phyloP scores from a whole-genome alignment of 345 rosid genomes.

The Balakata baccata region DNA sequence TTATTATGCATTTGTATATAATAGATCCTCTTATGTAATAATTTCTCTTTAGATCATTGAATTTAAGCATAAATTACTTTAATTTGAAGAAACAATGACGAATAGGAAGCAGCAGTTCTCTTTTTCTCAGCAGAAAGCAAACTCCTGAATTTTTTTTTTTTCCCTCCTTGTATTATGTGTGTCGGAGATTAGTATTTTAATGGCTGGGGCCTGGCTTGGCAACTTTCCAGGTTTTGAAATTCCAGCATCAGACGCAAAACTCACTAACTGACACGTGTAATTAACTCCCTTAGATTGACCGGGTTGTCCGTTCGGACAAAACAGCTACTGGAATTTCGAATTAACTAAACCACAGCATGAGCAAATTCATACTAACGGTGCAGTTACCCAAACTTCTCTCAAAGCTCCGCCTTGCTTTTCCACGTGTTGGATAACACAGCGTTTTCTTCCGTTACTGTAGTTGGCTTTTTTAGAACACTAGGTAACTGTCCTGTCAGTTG shows the following conservation, averaged over 20 bases:
- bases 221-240: constrained; percentile 28
- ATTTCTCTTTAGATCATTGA: constrained; percentile 5
- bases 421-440: constrained; percentile 40
- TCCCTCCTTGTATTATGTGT: background rate
- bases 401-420: constrained; percentile 8
- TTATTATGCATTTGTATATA: too few relatives aligned
- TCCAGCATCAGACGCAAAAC: constrained; percentile 23
- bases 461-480: constrained; percentile 27
- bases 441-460: constrained; percentile 17
- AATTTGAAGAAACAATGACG: constrained; percentile 14
- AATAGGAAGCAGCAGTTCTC: background rate
- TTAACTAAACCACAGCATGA: constrained; percentile 25
- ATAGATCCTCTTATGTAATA: too few relatives aligned
- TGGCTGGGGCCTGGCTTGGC: constrained; percentile 40
- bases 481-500: constrained; percentile 60
- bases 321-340: constrained; percentile 41
- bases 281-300: constrained; percentile 19
- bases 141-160: background rate
- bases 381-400: constrained; percentile 28
- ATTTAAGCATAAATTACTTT: constrained; percentile 8
- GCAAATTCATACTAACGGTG: constrained; percentile 26
- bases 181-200: constrained; percentile 28
- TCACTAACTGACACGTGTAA: constrained; percentile 30
- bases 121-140: constrained; percentile 9
- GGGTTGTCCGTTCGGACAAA: constrained; percentile 23